Base-by-base conservation (phyloP, 2,329 filamentous ascomycete genomes). In the Pestalotiopsis sp. region DNA sequence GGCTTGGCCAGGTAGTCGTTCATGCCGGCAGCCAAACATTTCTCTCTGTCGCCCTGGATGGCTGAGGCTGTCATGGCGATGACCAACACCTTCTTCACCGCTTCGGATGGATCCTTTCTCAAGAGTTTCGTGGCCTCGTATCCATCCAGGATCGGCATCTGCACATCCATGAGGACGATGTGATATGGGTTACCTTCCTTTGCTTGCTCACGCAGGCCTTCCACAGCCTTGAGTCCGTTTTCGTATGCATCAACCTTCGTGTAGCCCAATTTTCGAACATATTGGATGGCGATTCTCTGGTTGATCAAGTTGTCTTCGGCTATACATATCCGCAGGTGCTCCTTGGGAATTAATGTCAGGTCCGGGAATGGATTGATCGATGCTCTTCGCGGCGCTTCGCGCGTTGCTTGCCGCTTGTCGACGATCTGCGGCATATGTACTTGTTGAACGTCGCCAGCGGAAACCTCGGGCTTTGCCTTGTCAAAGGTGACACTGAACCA, bases 21-120 rank as follows among this genome's bases (percentile, higher is more conserved):
- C 95, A 98, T 98, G 59, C 95, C 95, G 1, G 94, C 93, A 64
- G 94, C 93, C n/a, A 98, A 83, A 74, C 95, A 98, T 81, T 97
- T 98, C 78, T 98, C 95, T 62, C 95, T 87, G 77, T 98, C 95
- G 20, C 95, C 95, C 77, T 96, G 93, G 70, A 98, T 98, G 3
- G 95, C 95, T 31, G 92, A 95, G 1, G 95, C 95, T 1, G 95
- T 98, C 95, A 98, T 98, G 67, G 95, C 95, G 74, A 98, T 98
- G 63, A 98, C 93, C n/a, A 98, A 84, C 1, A 97, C 89, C 72
- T 93, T 91, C 65, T 93, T 87, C 12, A 98, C 93, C 7, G 88
- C 87, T 45, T 94, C 91, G 69, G 94, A 88, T 0, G 88, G 79
- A 78, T 98, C 94, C 73, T 89, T 89, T 11, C 95, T 91, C 59